Evolutionary conservation across 805 yeast genomes (phyloP).

Genomic region (Pichia californica): DNA sequence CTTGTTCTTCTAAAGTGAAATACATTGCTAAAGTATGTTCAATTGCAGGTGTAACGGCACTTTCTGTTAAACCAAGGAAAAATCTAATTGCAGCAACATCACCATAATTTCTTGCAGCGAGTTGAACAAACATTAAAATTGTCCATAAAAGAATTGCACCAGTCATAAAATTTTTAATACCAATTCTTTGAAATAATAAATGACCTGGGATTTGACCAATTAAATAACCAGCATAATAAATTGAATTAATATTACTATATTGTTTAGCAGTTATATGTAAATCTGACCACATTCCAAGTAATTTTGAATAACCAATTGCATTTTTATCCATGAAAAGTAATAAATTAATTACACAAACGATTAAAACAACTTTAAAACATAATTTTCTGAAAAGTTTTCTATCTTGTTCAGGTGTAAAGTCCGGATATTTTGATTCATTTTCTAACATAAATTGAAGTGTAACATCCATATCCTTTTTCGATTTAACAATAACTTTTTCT

Average conservation of each 20-base stretch:
- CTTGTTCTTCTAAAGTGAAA: conserved; percentile 38
- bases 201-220: conserved; percentile 36
- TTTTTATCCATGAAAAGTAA: conserved; percentile 31
- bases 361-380: not conserved
- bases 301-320: conserved; percentile 26
- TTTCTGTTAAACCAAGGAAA: conserved; percentile 45
- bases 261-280: conserved; percentile 24
- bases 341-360: conserved; percentile 20
- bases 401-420: conserved; percentile 17
- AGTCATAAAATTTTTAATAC: conserved; percentile 34
- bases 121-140: conserved; percentile 37
- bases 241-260: conserved; percentile 38
- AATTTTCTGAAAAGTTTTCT: conserved; percentile 13
- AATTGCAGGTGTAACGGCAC: conserved; percentile 37
- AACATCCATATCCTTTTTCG: not conserved
- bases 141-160: conserved; percentile 38
- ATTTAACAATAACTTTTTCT: not conserved
- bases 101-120: conserved; percentile 37
- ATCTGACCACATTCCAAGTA: not conserved
- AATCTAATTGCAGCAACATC: conserved; percentile 44
- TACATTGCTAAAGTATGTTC: conserved; percentile 45
- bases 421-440: conserved; percentile 16
- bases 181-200: conserved; percentile 36
- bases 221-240: conserved; percentile 46
- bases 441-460: conserved; percentile 17